These are phyloP conservation scores for Vitis rotundifolia DNA, from an alignment of 164 flowering plant species.

Conservation along the genomic window DNA sequence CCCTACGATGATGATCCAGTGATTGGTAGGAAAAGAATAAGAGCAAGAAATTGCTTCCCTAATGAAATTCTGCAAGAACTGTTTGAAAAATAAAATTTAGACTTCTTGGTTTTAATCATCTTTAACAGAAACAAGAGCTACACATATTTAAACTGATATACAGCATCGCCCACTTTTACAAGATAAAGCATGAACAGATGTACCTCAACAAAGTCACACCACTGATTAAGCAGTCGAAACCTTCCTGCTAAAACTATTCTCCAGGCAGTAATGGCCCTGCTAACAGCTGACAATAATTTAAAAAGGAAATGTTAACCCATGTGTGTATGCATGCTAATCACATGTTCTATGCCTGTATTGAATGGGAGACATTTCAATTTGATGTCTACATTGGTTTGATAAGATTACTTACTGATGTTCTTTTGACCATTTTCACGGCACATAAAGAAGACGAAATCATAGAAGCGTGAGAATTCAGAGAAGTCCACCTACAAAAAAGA, in stretches of 20 bases:
- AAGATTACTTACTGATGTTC: conserved; percentile 71
- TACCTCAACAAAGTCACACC: conserved; percentile 99
- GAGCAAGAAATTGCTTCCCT: no score
- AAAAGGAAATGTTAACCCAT: not conserved
- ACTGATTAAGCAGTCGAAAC: conserved; percentile 82
- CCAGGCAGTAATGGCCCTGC: conserved; percentile 84
- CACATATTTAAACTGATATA: no score
- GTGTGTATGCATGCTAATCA: no score
- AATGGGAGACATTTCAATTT: no score
- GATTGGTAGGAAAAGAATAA: no score
- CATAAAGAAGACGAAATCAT: conserved; percentile 89
- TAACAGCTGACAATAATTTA: conserved; percentile 58
- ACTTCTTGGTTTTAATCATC: no score
- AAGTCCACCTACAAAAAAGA: conserved; percentile 60
- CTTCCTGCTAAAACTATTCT: conserved; percentile 76
- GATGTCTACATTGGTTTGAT: not conserved
- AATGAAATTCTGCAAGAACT: no score
- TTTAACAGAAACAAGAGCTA: no score
- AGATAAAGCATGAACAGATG: not conserved
- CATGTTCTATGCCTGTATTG: no score
- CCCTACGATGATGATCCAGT: no score
- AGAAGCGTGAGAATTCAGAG: conserved; percentile 72
- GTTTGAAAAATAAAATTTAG: no score
- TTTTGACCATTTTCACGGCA: conserved; percentile 92
- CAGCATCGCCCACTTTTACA: no score